Percentiles rank a stretch among this genome's conserved stretches.
Conservation (phyloP, 257 asterid species). For the Ehretia macrophylla region DNA sequence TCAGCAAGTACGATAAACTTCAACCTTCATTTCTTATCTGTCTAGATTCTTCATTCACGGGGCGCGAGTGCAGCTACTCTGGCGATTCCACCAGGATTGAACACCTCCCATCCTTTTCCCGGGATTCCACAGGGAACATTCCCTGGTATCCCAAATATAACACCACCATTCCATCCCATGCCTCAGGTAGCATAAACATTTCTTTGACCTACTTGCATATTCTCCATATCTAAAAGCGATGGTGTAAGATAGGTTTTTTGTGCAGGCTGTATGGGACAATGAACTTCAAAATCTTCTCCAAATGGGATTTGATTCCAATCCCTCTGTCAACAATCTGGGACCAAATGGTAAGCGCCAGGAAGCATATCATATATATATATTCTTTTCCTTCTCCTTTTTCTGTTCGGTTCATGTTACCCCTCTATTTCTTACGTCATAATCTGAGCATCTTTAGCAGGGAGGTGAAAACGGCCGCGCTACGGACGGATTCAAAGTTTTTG, state of each 20-base stretch:
- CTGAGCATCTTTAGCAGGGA: background rate
- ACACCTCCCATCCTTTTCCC: constrained; percentile 46
- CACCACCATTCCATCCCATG: constrained; percentile 44
- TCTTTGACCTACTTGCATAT: constrained; percentile 13
- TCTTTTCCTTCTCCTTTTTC: background rate
- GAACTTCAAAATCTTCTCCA: constrained; percentile 51
- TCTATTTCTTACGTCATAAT: background rate
- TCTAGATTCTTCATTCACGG: constrained; percentile 60
- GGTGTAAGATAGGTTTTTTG: background rate
- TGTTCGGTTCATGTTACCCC: background rate
- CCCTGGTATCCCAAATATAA: constrained; percentile 30
- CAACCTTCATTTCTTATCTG: constrained; percentile 16
- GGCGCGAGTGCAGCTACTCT: constrained; percentile 38
- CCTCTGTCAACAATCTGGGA: constrained; percentile 46
- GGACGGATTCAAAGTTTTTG: no score
- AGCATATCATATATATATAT: background rate
- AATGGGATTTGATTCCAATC: constrained; percentile 61
- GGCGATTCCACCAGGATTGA: constrained; percentile 48
- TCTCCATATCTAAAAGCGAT: background rate
- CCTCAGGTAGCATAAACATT: constrained; percentile 50
- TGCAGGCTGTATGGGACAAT: constrained; percentile 59
- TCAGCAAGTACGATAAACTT: constrained; percentile 23
- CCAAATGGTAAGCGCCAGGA: constrained; percentile 45
- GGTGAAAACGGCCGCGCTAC: background rate
- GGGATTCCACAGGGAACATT: constrained; percentile 54